Percentiles rank a stretch among this genome's conserved stretches.
Conservation (phyloP, 2,329 filamentous ascomycete species). For the Ceratocystis variospora region DNA sequence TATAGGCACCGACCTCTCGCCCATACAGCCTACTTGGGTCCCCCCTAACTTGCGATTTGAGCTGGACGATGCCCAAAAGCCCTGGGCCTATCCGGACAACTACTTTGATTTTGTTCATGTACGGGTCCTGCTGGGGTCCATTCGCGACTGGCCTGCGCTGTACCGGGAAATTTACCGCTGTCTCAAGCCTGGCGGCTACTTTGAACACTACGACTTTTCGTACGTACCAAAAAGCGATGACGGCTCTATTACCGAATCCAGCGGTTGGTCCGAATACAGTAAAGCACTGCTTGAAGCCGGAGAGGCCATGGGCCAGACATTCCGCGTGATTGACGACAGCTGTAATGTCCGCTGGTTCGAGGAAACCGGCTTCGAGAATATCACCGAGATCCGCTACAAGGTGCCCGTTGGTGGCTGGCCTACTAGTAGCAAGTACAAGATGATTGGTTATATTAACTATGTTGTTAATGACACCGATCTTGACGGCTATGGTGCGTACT, state of each 20-base stretch:
- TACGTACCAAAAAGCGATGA: constrained; percentile 29
- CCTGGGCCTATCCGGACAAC: constrained; percentile 33
- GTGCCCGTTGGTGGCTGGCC: constrained; percentile 34
- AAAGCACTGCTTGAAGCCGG: constrained; percentile 24
- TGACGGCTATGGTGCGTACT: constrained; percentile 28
- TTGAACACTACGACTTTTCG: constrained; percentile 29
- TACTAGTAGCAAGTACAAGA: constrained; percentile 32
- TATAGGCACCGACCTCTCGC: constrained; percentile 43
- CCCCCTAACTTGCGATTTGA: constrained; percentile 49
- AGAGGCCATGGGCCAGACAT: constrained; percentile 25
- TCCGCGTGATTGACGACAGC: constrained; percentile 22
- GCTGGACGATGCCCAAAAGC: constrained; percentile 44
- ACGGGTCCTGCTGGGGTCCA: constrained; percentile 36
- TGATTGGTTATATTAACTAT: constrained; percentile 30
- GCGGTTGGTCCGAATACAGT: constrained; percentile 23
- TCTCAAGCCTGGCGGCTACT: constrained; percentile 41
- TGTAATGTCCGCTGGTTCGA: constrained; percentile 21
- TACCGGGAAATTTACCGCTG: constrained; percentile 38
- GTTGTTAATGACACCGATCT: constrained; percentile 27
- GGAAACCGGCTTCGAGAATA: constrained; percentile 23
- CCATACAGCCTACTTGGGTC: constrained; percentile 40
- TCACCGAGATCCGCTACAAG: constrained; percentile 23
- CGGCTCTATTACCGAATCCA: constrained; percentile 23
- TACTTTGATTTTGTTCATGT: constrained; percentile 47
- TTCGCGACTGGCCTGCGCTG: constrained; percentile 41